These are phyloP conservation scores for Cinchona pubescens DNA, from an alignment of 257 asterid genomes.

Conservation along the genomic window DNA sequence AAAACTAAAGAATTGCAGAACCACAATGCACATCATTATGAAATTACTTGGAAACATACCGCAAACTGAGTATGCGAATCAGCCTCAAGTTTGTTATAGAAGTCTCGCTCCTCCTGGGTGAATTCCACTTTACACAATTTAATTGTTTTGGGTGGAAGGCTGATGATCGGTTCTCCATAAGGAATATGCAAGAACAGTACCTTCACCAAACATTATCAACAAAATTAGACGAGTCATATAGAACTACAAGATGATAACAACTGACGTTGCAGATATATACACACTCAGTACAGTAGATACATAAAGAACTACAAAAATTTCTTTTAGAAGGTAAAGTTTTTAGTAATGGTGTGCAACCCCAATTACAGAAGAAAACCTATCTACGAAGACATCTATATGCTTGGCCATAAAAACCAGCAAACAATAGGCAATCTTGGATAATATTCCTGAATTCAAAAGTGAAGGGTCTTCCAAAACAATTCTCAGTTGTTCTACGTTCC, in stretches of 20 bases:
- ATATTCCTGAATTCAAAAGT: neutral
- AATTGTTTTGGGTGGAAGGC: conserved; percentile 78
- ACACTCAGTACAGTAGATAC: neutral
- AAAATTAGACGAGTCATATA: conserved; percentile 18
- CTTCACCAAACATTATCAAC: conserved; percentile 35
- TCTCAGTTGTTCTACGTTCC: neutral
- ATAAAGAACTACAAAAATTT: neutral
- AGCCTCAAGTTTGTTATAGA: conserved; percentile 83
- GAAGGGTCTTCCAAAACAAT: neutral
- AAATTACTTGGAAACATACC: conserved; percentile 46
- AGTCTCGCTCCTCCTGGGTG: conserved; percentile 75
- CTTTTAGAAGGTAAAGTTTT: neutral
- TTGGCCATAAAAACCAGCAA: neutral
- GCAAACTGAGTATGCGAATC: conserved; percentile 96
- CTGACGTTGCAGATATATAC: neutral
- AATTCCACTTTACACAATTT: conserved; percentile 76
- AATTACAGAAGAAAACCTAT: neutral
- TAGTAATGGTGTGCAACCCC: neutral
- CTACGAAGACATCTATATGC: neutral
- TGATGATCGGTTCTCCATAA: conserved; percentile 90
- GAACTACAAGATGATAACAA: neutral
- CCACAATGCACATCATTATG: conserved; percentile 12
- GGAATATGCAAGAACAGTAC: conserved; percentile 68
- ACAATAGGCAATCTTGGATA: neutral
- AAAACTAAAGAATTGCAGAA: conserved; percentile 16